Evolutionary conservation across 208 protist species (phyloP).

Genomic region (Angomonas ambiguus): DNA sequence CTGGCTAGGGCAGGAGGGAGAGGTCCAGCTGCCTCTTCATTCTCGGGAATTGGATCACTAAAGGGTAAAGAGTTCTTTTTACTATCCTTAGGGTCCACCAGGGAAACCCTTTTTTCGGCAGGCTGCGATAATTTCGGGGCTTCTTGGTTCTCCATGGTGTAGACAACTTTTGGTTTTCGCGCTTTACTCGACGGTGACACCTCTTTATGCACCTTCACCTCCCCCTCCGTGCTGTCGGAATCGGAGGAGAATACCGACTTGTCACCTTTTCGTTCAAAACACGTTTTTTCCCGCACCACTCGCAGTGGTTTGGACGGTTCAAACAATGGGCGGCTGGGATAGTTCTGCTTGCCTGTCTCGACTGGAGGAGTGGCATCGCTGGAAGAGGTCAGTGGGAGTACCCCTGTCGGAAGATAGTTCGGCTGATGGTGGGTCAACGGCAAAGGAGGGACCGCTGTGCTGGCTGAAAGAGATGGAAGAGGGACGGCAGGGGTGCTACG

Average conservation of each 20-base stretch:
- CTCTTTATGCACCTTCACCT: not conserved
- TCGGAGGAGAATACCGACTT: not conserved
- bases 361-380: not conserved
- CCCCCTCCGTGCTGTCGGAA: not conserved
- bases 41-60: not conserved
- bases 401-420: not conserved
- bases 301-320: not conserved
- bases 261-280: not conserved
- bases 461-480: not conserved
- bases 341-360: not conserved
- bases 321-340: not conserved
- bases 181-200: not conserved
- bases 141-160: not conserved
- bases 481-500: too few species aligned
- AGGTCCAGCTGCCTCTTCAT: not conserved
- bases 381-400: not conserved
- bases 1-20: not conserved
- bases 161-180: not conserved
- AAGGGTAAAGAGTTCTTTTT: conserved; percentile 1
- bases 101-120: not conserved
- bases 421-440: not conserved
- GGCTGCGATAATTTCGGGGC: not conserved
- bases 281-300: not conserved
- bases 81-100: not conserved
- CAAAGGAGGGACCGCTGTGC: not conserved